phyloP scores from a whole-genome alignment of 495 filamentous ascomycete species.

The Lasiosphaeria hispida region DNA sequence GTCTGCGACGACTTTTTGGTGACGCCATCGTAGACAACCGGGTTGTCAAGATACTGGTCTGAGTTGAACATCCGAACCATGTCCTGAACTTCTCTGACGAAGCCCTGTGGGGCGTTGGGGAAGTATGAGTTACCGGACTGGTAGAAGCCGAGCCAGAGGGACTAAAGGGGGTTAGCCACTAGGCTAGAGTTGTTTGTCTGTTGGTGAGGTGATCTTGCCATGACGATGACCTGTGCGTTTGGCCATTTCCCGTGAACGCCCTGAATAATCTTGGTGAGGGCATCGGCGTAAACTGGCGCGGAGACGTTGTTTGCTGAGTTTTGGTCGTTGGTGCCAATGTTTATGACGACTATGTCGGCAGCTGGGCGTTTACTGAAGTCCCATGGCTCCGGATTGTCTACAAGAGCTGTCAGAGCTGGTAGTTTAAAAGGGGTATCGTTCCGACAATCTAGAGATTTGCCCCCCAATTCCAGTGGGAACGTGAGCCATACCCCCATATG shows the following conservation, averaged over 20 bases:
- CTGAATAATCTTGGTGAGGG: constrained; percentile 58
- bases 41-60: constrained; percentile 41
- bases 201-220: constrained; percentile 40
- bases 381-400: constrained; percentile 56
- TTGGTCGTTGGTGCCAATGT: constrained; percentile 67
- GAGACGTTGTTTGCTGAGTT: constrained; percentile 59
- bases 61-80: constrained; percentile 59
- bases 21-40: constrained; percentile 42
- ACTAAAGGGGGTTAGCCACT: constrained; percentile 31
- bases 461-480: background rate
- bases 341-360: constrained; percentile 65
- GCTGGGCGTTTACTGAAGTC: constrained; percentile 57
- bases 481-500: constrained; percentile 47
- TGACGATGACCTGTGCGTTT: constrained; percentile 59
- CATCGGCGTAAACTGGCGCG: constrained; percentile 49
- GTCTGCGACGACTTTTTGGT: constrained; percentile 39
- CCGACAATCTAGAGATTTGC: too few species aligned
- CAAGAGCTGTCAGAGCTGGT: background rate
- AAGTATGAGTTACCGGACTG: constrained; percentile 52
- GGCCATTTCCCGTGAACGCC: constrained; percentile 62
- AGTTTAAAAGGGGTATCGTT: too few species aligned
- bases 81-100: constrained; percentile 49
- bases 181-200: background rate
- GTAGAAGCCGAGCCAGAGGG: constrained; percentile 62
- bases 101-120: constrained; percentile 48